phyloP scores from a whole-genome alignment of 495 filamentous ascomycete species.

The Xylaria acuta region DNA sequence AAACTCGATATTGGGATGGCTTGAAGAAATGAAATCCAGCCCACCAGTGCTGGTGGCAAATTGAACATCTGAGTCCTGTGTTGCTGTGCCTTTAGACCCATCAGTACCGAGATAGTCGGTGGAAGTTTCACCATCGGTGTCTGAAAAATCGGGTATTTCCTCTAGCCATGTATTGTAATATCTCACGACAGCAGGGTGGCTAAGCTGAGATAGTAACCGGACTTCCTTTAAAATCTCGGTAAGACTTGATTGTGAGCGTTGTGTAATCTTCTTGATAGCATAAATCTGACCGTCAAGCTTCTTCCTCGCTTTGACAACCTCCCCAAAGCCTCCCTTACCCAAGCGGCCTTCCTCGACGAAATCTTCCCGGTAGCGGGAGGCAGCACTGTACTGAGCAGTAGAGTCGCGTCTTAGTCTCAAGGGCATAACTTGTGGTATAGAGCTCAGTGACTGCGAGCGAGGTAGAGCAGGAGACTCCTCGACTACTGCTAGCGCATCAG shows the following conservation, averaged over 20 bases:
- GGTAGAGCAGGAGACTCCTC: conserved; percentile 46
- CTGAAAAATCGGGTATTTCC: conserved; percentile 62
- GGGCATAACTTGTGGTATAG: conserved; percentile 46
- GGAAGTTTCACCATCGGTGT: conserved; percentile 64
- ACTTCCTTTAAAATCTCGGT: conserved; percentile 91
- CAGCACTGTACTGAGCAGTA: conserved; percentile 47
- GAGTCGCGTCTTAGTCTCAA: conserved; percentile 58
- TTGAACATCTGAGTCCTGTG: conserved; percentile 62
- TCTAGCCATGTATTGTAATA: conserved; percentile 97
- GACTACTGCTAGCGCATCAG: conserved; percentile 61
- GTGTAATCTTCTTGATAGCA: conserved; percentile 94
- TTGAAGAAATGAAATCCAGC: conserved; percentile 92
- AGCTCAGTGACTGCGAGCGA: conserved; percentile 45
- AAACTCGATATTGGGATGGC: conserved; percentile 80
- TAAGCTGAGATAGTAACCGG: conserved; percentile 85
- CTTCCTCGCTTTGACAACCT: conserved; percentile 96
- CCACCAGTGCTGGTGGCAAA: conserved; percentile 74
- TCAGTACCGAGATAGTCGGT: conserved; percentile 57
- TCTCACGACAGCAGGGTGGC: conserved; percentile 93
- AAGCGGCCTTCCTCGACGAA: conserved; percentile 88
- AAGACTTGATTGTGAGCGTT: conserved; percentile 77
- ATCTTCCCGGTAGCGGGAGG: conserved; percentile 82
- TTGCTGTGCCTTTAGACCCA: conserved; percentile 40
- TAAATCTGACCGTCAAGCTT: conserved; percentile 92
- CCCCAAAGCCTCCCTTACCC: conserved; percentile 93